These are phyloP conservation scores for Podospora conica DNA, from an alignment of 495 filamentous ascomycete genomes.

Conservation along the genomic window DNA sequence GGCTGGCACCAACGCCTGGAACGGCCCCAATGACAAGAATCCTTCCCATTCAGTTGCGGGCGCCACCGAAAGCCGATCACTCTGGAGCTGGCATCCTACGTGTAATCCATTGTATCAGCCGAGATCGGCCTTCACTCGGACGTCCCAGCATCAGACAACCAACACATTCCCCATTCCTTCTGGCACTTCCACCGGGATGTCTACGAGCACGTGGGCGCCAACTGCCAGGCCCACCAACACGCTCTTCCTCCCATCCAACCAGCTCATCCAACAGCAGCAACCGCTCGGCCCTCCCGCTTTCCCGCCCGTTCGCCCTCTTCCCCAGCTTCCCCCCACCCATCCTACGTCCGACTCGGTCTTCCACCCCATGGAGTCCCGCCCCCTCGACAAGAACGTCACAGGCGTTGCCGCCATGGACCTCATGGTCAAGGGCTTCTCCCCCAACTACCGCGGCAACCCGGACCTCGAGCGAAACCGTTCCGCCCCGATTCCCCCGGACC, in stretches of 20 bases:
- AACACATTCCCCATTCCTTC: not conserved
- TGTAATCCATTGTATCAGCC: too few relatives aligned
- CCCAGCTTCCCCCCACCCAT: not conserved
- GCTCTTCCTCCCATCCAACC: not conserved
- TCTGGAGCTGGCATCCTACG: not conserved
- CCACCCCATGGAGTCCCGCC: conserved; percentile 18
- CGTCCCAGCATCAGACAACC: not conserved
- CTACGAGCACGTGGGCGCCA: not conserved
- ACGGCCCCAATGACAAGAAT: not conserved
- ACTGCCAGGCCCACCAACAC: not conserved
- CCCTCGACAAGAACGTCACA: not conserved
- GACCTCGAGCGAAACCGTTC: conserved; percentile 21
- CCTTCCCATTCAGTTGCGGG: not conserved
- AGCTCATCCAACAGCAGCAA: not conserved
- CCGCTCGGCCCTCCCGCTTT: not conserved
- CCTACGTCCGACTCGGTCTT: conserved; percentile 1
- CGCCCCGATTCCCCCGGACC: conserved; percentile 23
- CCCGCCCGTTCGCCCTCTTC: not conserved
- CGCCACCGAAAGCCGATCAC: not conserved
- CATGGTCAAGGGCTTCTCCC: conserved; percentile 16
- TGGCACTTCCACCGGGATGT: not conserved
- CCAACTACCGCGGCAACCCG: conserved; percentile 29
- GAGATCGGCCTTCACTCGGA: too few relatives aligned
- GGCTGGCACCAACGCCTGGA: not conserved
- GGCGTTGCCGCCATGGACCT: conserved; percentile 7